Evolutionary conservation across 140 eudicot genomes (phyloP), one percentile per base, ranked within the genome.

Genomic region (Anethum foeniculum): DNA sequence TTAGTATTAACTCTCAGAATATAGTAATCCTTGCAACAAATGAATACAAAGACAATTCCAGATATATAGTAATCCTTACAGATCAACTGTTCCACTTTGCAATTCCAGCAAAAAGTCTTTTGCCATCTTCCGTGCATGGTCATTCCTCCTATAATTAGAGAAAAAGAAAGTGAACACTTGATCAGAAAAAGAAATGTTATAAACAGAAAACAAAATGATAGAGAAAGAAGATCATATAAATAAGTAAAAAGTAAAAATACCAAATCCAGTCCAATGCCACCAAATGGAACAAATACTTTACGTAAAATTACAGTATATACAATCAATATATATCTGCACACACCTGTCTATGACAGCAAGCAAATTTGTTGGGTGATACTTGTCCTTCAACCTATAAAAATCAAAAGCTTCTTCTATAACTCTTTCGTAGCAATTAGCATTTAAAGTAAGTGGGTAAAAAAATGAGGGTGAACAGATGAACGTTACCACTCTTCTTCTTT

Each of bases 401-500:
- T 25, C 39, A 82, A 18, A 71, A 86, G 82, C 13, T 68, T 68
- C 77, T 2, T 34, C 25, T 82, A 7, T 44, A 79, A 77, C 73
- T 44, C 47, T 8, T 25, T 34, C 23, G 64, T 21, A 11, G 51
- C 5, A 23, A 14, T 68, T 5, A 32, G 51, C 5, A 23, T 32
- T 68, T 5, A 32, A 68, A 28, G 36, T n/a, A 16, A 68, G n/a
- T 12, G 74, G 43, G 23, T n/a, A 27, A 28, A 58, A 13, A 10
- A 36, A 23, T 39, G 48, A 47, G 78, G 51, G 80, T 71, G 47
- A 54, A 19, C 43, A 34, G 60, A 69, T 76, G 79, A 54, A 67
- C 65, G 5, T 30, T 91, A 96, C 99, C 99, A 96, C 75, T 96
- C 98, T 90, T 96, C 97, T 80, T 87, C 91, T 82, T 96, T 96